Conservation (phyloP, 768 basidiomycete genomes). For the Panaeolus cyanescens region DNA sequence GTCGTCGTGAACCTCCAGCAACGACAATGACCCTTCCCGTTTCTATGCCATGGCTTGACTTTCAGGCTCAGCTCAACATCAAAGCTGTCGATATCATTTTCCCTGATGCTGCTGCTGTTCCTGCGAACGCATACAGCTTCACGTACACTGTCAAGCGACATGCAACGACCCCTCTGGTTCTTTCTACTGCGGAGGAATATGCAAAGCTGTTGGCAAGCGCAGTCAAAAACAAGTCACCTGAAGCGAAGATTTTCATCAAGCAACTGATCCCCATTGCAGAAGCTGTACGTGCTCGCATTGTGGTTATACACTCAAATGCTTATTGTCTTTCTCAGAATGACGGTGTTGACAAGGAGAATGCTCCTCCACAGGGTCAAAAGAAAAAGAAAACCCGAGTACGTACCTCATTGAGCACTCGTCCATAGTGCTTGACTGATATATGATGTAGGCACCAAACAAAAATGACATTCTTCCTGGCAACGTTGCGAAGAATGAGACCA, state of each 20-base stretch:
- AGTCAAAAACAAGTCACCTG: slow-evolving; percentile 1
- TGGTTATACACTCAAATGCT: neutral
- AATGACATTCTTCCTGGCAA: slow-evolving; percentile 17
- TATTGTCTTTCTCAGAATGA: neutral
- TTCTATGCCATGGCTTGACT: neutral
- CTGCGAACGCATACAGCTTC: slow-evolving; percentile 2
- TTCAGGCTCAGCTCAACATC: neutral
- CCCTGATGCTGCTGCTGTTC: neutral
- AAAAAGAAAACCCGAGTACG: slow-evolving; percentile 1
- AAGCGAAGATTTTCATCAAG: slow-evolving; percentile 3
- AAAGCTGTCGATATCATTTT: slow-evolving; percentile 3
- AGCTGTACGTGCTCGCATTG: neutral
- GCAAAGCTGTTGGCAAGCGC: slow-evolving; percentile 7
- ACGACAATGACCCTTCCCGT: neutral
- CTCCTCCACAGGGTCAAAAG: neutral
- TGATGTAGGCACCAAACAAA: slow-evolving; percentile 8
- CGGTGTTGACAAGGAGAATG: slow-evolving; percentile 5
- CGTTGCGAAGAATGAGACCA: slow-evolving; percentile 10
- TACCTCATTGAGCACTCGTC: neutral
- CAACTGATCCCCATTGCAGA: neutral
- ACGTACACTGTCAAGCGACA: slow-evolving; percentile 6
- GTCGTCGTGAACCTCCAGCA: neutral
- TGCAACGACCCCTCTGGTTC: slow-evolving; percentile 2
- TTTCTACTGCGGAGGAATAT: slow-evolving; percentile 7
- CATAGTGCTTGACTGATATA: neutral